Percentiles rank a stretch among this genome's conserved stretches.
These are phyloP conservation scores for Colletotrichum sp. DNA, from an alignment of 2,329 filamentous ascomycete genomes.

Conservation along the genomic window DNA sequence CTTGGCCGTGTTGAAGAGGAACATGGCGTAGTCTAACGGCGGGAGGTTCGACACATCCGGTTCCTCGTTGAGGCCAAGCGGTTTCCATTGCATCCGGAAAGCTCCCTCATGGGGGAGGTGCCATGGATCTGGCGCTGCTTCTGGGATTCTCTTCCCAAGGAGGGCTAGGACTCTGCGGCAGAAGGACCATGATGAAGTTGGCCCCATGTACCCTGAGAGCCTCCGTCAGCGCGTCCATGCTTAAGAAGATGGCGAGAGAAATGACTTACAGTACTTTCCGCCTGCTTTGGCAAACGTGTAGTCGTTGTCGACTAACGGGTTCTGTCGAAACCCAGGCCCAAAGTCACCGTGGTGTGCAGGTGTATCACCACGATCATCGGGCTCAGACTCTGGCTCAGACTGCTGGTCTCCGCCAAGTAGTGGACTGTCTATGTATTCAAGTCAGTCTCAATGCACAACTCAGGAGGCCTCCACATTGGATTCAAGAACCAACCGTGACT, in stretches of 20 bases:
- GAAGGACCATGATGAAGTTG: conserved; percentile 40
- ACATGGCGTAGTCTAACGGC: conserved; percentile 25
- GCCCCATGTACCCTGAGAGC: conserved; percentile 36
- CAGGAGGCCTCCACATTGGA: background rate
- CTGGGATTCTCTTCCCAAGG: conserved; percentile 34
- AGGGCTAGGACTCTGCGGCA: conserved; percentile 36
- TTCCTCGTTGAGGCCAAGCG: conserved; percentile 26
- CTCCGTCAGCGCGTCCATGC: background rate
- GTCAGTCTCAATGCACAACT: background rate
- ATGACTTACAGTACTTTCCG: conserved; percentile 31
- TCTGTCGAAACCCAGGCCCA: conserved; percentile 22
- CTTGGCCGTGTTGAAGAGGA: conserved; percentile 28
- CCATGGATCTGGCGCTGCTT: conserved; percentile 35
- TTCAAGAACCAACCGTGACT: background rate
- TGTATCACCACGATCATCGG: background rate
- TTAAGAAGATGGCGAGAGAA: background rate
- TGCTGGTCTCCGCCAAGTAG: background rate
- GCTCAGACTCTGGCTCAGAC: conserved; percentile 4
- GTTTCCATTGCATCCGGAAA: conserved; percentile 30
- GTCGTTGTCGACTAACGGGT: conserved; percentile 35
- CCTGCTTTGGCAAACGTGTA: conserved; percentile 34
- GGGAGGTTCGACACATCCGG: conserved; percentile 30
- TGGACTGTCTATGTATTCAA: background rate
- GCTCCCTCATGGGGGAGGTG: conserved; percentile 34
- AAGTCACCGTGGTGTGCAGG: conserved; percentile 1